Base-by-base conservation (phyloP, 1,284 basidiomycete genomes). In the Irpex lacteus region DNA sequence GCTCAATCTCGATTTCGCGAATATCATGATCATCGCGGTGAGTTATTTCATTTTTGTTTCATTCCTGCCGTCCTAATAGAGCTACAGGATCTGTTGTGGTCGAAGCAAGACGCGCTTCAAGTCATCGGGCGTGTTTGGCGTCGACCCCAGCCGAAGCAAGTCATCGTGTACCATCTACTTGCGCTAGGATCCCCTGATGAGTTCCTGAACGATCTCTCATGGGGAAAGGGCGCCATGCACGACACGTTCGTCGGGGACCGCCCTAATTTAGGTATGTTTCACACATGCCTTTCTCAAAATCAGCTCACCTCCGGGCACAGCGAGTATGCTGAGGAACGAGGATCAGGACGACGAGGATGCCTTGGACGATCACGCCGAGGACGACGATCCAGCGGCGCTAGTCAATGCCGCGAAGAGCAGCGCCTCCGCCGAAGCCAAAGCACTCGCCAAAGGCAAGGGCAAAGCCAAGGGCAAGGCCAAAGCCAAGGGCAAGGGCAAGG, bases 41-140 rank as follows among this genome's bases (percentile, higher is more conserved):
- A 56, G 54, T 32, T 32, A 5, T 26, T 56, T 56, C 18, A 21
- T 26, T 26, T 21, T 15, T 32, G 32, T 32, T 56, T 15, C 13
- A 36, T 26, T 26, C 52, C n/a, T 26, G 32, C n/a, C 21, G 26
- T 15, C 36, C 15, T 9, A 54, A 11, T 54, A 18, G 9, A n/a
- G 54, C 26, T 40, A 40, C 26, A 56, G 54, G 26, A 26, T 15
- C 13, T 32, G 5, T 32, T 56, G 54, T 56, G 54, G 54, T 56
- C 54, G 5, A 36, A 36, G 18, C 54, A 56, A 32, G 54, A 56
- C 7, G 54, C 18, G 13, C 54, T 26, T 15, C 54, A 56, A 15
- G 15, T 56, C 18, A 56, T 56, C n/a, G 54, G 54, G 6, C 54
- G 54, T 56, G 54, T 56, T 15, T 56, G 54, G 54, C 54, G 54